These are phyloP conservation scores for Saccharomycopsis vini DNA, from an alignment of 805 yeast genomes.

Conservation along the genomic window DNA sequence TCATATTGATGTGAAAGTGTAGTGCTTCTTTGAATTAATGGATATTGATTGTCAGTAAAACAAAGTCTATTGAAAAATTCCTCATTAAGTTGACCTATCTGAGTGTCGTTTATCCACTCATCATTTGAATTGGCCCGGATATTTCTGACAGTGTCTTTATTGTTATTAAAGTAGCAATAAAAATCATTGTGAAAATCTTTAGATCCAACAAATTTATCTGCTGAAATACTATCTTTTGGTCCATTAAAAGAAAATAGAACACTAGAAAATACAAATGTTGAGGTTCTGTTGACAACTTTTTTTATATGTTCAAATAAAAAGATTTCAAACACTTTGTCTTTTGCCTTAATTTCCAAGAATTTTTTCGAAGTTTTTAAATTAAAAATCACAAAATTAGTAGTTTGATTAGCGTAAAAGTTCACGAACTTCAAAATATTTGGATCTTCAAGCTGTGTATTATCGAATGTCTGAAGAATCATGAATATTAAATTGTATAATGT, in stretches of 20 bases:
- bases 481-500: constrained; percentile 16
- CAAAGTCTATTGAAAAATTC: constrained; percentile 10
- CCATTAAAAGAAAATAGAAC: constrained; percentile 10
- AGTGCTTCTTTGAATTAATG: constrained; percentile 1
- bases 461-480: constrained; percentile 9
- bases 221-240: neutral
- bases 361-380: constrained; percentile 6
- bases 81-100: constrained; percentile 2
- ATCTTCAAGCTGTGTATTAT: neutral
- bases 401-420: constrained; percentile 17
- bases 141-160: neutral
- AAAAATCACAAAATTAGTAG: constrained; percentile 15
- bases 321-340: constrained; percentile 11
- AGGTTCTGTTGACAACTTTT: constrained; percentile 11
- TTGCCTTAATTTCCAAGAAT: constrained; percentile 13
- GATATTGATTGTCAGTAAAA: constrained; percentile 10
- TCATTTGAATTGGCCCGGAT: constrained; percentile 3
- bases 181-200: neutral
- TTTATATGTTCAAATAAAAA: constrained; percentile 13
- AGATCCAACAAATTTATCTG: too few species aligned
- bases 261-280: constrained; percentile 13
- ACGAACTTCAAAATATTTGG: constrained; percentile 6
- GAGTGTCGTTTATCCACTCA: constrained; percentile 1
- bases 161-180: neutral
- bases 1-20: constrained; percentile 2